Base-by-base conservation (phyloP, 2,329 filamentous ascomycete species). In the Cercospora berteroae region DNA sequence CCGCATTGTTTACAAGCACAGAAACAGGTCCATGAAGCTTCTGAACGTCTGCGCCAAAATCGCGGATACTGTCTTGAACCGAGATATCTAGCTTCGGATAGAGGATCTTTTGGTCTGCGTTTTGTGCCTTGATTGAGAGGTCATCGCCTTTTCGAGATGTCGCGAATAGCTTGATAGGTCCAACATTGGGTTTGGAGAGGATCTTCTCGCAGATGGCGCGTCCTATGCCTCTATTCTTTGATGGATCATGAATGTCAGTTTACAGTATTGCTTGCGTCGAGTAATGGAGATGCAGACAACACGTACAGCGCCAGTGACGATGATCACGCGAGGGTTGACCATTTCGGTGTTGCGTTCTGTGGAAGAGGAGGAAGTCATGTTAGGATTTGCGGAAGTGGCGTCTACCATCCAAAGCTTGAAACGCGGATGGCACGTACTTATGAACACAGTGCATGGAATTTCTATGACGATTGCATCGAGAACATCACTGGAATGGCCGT, bases 1-100 rank as follows among this genome's bases (percentile, higher is more conserved):
- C 75, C 2, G 77, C 77, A 72, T 80, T 80, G 67, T 80, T 78
- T 64, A 81, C 73, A 25, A 80, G 71, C 5, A 80, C 75, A 60
- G 77, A 76, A 6, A 79, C 66, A 1, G 64, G 63, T 10, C 70
- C 72, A 33, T 72, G 65, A 1, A 25, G 23, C 36, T 71, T 60
- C 20, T 72, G 70, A 63, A 78, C 72, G 9, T 73, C 69, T 23
- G 74, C 64, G 13, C 72, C 67, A 20, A 80, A 74, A 0, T 67
- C 69, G 8, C 68, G 57, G 52, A 80, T 75, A 55, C 75, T 77
- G 9, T 69, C 63, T 4, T 33, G 57, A 25, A 69, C 66, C 1
- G 70, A 67, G 29, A 78, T 73, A 62, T 80, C 79, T n/a, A 79
- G 72, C 20, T 71, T 68, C 4, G 74, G 73, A 56, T 78, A 79